phyloP scores from a whole-genome alignment of 2,329 filamentous ascomycete species.

The Epichloe scottii region DNA sequence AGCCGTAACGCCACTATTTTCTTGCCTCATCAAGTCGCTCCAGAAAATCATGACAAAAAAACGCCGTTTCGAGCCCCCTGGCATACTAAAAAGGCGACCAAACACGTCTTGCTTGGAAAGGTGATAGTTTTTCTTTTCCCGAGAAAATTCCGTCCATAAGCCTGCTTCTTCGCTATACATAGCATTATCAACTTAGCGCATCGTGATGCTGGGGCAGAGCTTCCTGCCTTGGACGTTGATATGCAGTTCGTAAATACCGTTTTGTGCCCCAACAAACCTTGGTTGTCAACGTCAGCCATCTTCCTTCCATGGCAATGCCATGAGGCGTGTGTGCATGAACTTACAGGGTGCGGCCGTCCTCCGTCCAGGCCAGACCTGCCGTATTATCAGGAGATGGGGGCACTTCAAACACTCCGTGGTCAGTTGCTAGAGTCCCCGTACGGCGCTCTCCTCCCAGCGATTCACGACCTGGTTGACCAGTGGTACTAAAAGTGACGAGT shows the following conservation, averaged over 20 bases:
- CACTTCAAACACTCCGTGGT: conserved; percentile 30
- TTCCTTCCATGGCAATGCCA: neutral
- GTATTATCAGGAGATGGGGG: conserved; percentile 43
- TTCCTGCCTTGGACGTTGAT: conserved; percentile 53
- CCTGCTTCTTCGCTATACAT: neutral
- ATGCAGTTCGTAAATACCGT: conserved; percentile 64
- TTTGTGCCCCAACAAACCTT: conserved; percentile 53
- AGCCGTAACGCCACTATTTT: conserved; percentile 2
- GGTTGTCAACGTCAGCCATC: conserved; percentile 10
- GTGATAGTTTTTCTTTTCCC: neutral
- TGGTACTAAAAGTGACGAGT: conserved; percentile 23
- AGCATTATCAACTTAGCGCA: conserved; percentile 27
- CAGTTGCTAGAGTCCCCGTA: conserved; percentile 20
- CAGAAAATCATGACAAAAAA: neutral
- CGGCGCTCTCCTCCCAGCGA: conserved; percentile 26
- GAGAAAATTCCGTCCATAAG: neutral
- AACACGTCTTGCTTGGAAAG: neutral
- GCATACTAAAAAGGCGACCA: neutral
- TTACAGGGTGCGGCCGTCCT: conserved; percentile 47
- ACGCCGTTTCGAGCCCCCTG: neutral
- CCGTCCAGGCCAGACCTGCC: conserved; percentile 49
- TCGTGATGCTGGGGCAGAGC: conserved; percentile 40
- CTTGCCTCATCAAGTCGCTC: neutral
- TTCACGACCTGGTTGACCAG: conserved; percentile 25
- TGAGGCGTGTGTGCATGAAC: conserved; percentile 15